Evolutionary conservation across 2,329 filamentous ascomycete species (phyloP), one percentile per base, ranked within the genome.

Genomic region (Epicoccum sorghinum): DNA sequence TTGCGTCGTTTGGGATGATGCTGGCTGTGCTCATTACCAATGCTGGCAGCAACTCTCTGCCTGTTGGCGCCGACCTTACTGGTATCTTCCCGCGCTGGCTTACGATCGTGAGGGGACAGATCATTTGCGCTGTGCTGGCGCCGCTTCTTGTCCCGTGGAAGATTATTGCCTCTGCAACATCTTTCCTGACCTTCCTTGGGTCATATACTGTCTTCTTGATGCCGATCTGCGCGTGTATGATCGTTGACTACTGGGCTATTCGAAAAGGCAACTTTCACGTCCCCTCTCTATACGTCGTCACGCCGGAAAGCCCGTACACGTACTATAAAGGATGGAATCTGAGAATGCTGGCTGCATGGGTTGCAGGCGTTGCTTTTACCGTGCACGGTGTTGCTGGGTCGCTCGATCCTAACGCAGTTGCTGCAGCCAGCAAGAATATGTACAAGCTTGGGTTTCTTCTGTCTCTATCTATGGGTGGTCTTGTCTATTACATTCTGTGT

Each of bases 161-260:
- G 14, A 70, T 70, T n/a, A 55, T 69, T 29, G 46, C 55, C 5
- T 64, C 61, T 8, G 68, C 60, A 7, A 57, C 52, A 9, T 57
- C 56, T 1, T 63, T 70, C 25, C 59, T 70, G 12, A 69, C 59
- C 12, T 72, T 72, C 58, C 60, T 72, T 32, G 59, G 58, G 32
- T 58, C 50, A 1, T 63, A 64, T 37, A 65, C 58, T 22, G 62
- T 70, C 22, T 72, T 71, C 57, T 33, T 72, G 44, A 64, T 64
- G 61, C 61, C 61, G 4, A 64, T 64, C 23, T 60, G 57, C 57
- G 61, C 61, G 4, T 60, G 55, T 43, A 64, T 64, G 61, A 57
- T 64, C 23, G 39, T 62, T 12, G 61, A 64, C 41, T 61, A 64
- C 46, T 64, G 59, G 59, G 23, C 50, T 23, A 47, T 64, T 24